Evolutionary conservation across 805 yeast species (phyloP), one percentile per base, ranked within the genome.

Genomic region (Kuraishia ogatae): DNA sequence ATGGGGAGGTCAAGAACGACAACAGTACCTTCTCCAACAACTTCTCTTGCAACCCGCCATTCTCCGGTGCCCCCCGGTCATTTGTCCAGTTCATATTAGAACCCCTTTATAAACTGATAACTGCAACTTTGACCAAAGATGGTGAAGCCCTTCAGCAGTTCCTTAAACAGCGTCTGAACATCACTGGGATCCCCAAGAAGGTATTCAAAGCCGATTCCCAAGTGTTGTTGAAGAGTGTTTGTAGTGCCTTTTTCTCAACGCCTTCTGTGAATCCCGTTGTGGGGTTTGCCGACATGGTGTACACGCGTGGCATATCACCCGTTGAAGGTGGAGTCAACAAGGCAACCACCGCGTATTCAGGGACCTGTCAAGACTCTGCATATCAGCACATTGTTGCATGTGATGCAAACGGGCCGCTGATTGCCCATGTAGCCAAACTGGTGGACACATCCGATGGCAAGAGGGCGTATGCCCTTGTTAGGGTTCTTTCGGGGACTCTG

Each of bases 81-180:
- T 87, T 93, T 66, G 77, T 79, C 5, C 72, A 76, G 50, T 86
- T 90, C 61, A 76, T 94, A 7, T 69, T 91, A 8, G 82, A 81
- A 24, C 99, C 98, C 1, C 62, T 93, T 13, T 93, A 91, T 71
- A 92, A 93, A 65, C 65, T 92, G 8, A 70, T 84, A 43, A 75
- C 89, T 0, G 76, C 80, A 52, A 74, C 87, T 0, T 63, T 93
- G 11, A 75, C 89, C 0, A 73, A 78, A 39, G 78, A 79, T 19
- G 69, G 79, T 1, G 66, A 69, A 3, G 70, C 71, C 0, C 64
- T 89, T 19, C 64, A 76, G 10, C 55, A 56, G 2, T 65, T 79
- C 22, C 66, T 89, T n/a, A 71, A 74, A 62, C 62, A 72, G 1
- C 70, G 81, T 29, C 83, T 85, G 55, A 74, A 77, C 2, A 68